A percentile compares a stretch with the other conserved stretches of the same genome.
Evolutionary conservation across 768 basidiomycete genomes (phyloP).

Genomic region (Russula sp.): DNA sequence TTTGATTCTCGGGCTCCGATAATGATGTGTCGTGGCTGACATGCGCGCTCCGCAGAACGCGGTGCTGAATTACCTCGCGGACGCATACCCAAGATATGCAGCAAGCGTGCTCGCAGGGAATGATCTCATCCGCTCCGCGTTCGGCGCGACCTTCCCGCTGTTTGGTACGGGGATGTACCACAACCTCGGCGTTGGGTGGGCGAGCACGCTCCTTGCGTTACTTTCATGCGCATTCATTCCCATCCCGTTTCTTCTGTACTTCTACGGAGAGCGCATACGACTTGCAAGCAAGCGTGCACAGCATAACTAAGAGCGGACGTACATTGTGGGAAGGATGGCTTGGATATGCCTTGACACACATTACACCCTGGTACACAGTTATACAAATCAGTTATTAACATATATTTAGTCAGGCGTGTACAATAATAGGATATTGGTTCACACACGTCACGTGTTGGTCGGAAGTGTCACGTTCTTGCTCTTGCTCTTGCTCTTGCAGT

Average conservation of each 20-base stretch:
- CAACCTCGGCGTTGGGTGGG: conserved; percentile 27
- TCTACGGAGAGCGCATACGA: conserved; percentile 23
- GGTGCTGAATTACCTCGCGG: conserved; percentile 31
- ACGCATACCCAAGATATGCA: conserved; percentile 31
- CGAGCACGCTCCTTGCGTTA: conserved; percentile 28
- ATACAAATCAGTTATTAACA: neutral
- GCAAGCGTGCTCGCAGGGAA: conserved; percentile 35
- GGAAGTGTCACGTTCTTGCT: no score
- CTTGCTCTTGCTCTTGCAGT: neutral
- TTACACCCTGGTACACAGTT: neutral
- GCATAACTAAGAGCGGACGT: conserved; percentile 16
- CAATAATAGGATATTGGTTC: neutral
- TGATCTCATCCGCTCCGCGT: conserved; percentile 30
- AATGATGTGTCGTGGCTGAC: neutral
- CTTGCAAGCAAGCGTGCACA: conserved; percentile 19
- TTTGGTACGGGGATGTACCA: conserved; percentile 26
- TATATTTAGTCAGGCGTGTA: no score
- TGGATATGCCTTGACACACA: neutral
- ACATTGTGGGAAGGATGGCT: neutral
- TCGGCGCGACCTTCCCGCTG: conserved; percentile 20
- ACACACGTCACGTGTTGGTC: conserved; percentile 10
- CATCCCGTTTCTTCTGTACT: conserved; percentile 21
- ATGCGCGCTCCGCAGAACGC: conserved; percentile 10
- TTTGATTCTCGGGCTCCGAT: conserved; percentile 22
- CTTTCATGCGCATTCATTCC: conserved; percentile 29